Evolutionary conservation across 2,329 filamentous ascomycete species (phyloP).

Genomic region (Colletotrichum scovillei): DNA sequence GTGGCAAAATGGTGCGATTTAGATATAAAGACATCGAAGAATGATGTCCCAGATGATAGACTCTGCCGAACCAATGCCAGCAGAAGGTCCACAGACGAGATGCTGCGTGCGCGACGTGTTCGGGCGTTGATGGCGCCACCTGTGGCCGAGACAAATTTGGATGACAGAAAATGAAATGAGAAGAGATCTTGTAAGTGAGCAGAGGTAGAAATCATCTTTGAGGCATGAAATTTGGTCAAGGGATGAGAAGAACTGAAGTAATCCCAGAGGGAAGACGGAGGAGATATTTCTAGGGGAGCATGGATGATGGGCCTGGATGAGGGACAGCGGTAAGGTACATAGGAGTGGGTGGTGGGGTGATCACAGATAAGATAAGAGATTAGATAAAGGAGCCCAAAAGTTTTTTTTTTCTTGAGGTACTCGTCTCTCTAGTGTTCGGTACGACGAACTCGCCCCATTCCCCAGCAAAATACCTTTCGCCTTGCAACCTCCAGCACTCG

Average conservation of each 20-base stretch:
- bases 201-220: neutral
- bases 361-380: constrained; percentile 38
- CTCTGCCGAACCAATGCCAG: neutral
- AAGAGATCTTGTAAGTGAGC: neutral
- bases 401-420: constrained; percentile 17
- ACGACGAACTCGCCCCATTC: neutral
- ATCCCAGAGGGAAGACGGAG: neutral
- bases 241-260: neutral
- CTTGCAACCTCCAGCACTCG: constrained; percentile 8
- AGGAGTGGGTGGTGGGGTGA: neutral
- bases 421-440: neutral
- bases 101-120: neutral
- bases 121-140: neutral
- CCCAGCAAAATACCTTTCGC: constrained; percentile 9
- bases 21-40: neutral
- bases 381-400: constrained; percentile 34
- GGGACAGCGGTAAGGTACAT: neutral
- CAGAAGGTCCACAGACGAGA: neutral
- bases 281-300: neutral
- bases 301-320: neutral
- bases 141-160: neutral
- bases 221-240: neutral
- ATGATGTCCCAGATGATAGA: neutral
- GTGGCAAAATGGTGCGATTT: neutral
- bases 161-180: neutral